Percentiles rank a stretch among this genome's conserved stretches.
phyloP scores from a whole-genome alignment of 2,329 filamentous ascomycete genomes.

The Beauveria australis region DNA sequence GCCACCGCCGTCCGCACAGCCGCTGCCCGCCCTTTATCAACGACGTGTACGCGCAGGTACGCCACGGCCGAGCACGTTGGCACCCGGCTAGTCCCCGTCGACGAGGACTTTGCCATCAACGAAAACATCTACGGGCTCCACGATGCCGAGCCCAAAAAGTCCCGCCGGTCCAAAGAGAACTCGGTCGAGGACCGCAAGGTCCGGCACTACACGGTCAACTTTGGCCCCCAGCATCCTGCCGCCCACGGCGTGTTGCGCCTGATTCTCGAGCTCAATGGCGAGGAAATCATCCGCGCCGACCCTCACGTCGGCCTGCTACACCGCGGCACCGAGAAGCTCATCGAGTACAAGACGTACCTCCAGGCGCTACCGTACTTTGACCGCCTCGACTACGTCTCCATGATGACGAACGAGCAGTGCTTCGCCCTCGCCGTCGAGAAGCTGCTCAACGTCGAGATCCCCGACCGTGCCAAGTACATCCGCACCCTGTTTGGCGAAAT shows the following conservation, averaged over 20 bases:
- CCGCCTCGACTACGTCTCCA: constrained; percentile 96
- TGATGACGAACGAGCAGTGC: constrained; percentile 99
- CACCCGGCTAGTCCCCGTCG: constrained; percentile 57
- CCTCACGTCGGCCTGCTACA: constrained; percentile 95
- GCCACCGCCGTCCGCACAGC: constrained; percentile 25
- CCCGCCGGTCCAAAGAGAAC: constrained; percentile 40
- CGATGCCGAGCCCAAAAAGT: constrained; percentile 31
- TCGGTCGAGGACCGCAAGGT: constrained; percentile 66
- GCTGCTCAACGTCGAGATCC: constrained; percentile 92
- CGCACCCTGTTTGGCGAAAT: constrained; percentile 93
- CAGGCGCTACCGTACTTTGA: constrained; percentile 98
- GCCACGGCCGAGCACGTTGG: constrained; percentile 44
- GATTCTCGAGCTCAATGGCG: constrained; percentile 95
- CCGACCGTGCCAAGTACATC: constrained; percentile 93
- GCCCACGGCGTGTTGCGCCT: constrained; percentile 96
- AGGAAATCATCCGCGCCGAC: constrained; percentile 94
- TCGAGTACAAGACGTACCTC: constrained; percentile 99
- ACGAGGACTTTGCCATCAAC: constrained; percentile 53
- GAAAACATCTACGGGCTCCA: constrained; percentile 40
- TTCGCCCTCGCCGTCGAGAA: constrained; percentile 96
- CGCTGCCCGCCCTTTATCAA: constrained; percentile 55
- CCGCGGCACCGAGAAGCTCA: constrained; percentile 97
- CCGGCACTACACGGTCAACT: constrained; percentile 98
- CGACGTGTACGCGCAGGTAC: constrained; percentile 53
- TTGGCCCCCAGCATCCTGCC: constrained; percentile 95